Evolutionary conservation across 2,329 filamentous ascomycete genomes (phyloP).

Genomic region (Cyanodermella asteris): DNA sequence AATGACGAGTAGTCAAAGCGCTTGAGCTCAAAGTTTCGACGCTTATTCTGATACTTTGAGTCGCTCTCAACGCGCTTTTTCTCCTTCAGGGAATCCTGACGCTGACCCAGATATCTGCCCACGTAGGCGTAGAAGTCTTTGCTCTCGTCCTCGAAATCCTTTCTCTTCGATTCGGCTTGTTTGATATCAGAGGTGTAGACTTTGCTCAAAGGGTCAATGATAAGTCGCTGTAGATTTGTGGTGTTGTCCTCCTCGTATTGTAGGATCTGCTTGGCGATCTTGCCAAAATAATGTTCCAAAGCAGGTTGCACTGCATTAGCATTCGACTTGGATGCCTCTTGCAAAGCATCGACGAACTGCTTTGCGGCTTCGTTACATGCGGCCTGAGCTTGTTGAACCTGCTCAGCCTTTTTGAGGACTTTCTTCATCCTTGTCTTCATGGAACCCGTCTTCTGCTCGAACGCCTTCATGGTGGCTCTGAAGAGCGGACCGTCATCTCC

Average conservation of each 20-base stretch:
- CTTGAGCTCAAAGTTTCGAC: constrained; percentile 87
- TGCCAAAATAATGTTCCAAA: constrained; percentile 94
- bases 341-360: constrained; percentile 64
- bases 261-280: constrained; percentile 79
- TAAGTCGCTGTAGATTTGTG: constrained; percentile 64
- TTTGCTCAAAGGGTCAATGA: constrained; percentile 83
- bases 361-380: constrained; percentile 70
- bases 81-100: constrained; percentile 86
- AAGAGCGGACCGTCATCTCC: constrained; percentile 90
- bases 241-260: constrained; percentile 71
- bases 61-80: constrained; percentile 93
- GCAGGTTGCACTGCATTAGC: constrained; percentile 93
- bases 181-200: constrained; percentile 94
- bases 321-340: constrained; percentile 75
- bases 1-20: constrained; percentile 98
- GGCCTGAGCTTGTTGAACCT: constrained; percentile 56
- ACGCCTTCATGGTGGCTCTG: constrained; percentile 82
- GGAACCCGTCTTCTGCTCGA: constrained; percentile 89
- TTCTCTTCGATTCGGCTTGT: constrained; percentile 86
- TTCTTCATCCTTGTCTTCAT: constrained; percentile 93
- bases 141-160: constrained; percentile 96
- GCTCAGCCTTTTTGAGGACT: constrained; percentile 81
- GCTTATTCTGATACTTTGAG: constrained; percentile 84
- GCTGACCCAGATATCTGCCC: constrained; percentile 82
- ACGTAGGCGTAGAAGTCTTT: constrained; percentile 97